Conservation (phyloP, 2,329 filamentous ascomycete species). For the Hypoxylon sp. region DNA sequence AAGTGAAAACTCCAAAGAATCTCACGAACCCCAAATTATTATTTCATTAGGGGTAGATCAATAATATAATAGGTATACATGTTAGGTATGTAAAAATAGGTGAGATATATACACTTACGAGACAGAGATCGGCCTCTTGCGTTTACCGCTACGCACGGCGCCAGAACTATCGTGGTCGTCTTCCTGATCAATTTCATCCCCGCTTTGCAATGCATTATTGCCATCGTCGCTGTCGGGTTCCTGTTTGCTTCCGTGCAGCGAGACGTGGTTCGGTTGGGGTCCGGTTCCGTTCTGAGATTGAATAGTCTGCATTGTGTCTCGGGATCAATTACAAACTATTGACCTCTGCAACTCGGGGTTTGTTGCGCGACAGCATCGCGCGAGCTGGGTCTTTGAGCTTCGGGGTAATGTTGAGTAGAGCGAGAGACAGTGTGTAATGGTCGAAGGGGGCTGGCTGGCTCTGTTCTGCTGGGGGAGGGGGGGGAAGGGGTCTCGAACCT, state of each 20-base stretch:
- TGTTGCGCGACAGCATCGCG: conserved; percentile 40
- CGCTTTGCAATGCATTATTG: conserved; percentile 52
- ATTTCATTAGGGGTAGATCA: no score
- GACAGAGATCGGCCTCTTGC: conserved; percentile 68
- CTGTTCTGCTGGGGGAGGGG: background rate
- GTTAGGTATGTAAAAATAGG: conserved; percentile 31
- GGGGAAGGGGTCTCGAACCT: conserved; percentile 13
- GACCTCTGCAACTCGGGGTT: conserved; percentile 34
- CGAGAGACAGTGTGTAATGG: conserved; percentile 32
- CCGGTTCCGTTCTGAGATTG: conserved; percentile 32
- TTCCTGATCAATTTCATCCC: conserved; percentile 55
- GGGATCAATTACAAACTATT: conserved; percentile 34
- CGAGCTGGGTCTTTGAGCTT: conserved; percentile 42
- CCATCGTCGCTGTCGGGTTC: conserved; percentile 59
- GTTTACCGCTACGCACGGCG: conserved; percentile 58
- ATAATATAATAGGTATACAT: conserved; percentile 18
- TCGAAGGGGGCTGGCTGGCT: conserved; percentile 10
- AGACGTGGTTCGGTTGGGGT: conserved; percentile 38
- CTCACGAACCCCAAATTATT: no score
- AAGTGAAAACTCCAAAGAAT: conserved; percentile 2
- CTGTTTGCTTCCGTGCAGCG: conserved; percentile 44
- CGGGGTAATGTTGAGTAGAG: conserved; percentile 59
- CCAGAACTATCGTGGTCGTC: conserved; percentile 48
- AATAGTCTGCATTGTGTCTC: conserved; percentile 32
- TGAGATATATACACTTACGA: conserved; percentile 60